Evolutionary conservation across 2,329 filamentous ascomycete genomes (phyloP), one percentile per base, ranked within the genome.

Genomic region (Fusarium devonianum): DNA sequence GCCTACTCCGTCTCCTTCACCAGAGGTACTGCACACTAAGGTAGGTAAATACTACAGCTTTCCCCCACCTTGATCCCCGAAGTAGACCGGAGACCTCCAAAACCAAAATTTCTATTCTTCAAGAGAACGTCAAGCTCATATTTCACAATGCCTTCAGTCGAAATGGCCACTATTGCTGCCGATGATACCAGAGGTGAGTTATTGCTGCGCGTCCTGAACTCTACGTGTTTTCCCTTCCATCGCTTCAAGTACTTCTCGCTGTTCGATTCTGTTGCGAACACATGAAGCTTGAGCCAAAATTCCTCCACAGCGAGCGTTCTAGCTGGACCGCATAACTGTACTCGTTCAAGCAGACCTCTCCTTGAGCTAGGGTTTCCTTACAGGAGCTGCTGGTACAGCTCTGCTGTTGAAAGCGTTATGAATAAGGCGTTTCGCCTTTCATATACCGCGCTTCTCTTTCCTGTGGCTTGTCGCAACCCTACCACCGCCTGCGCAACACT

Each of bases 101-200:
- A 35, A 32, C 37, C 44, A 53, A 42, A 46, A 50, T 47, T 57
- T 60, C 44, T 41, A 41, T 29, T 23, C 17, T 26, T 18, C 40
- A 39, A 18, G 45, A 49, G 51, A 58, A 53, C 44, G 60, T 13
- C 19, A 51, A 53, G 46, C 52, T 60, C 45, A 47, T 39, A 51
- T 42, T 51, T 48, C 44, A 49, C 38, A 46, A 62, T 63, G 75
- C 69, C 75, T 52, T 72, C 71, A 61, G 60, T 71, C 54, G 71
- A 75, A 38, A 71, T 74, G 64, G 64, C 67, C 46, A 69, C 73
- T 43, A 69, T 75, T 51, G 69, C 70, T 52, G 73, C 76, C 39
- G 78, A 80, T 66, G 77, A 80, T 52, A 73, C 71, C 41, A 69
- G 72, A 71, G 68, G 72, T 74, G 39, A 72, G 72, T 71, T 23